Base-by-base conservation (phyloP, 305 asterid species). In the Fraxinus greggii region DNA sequence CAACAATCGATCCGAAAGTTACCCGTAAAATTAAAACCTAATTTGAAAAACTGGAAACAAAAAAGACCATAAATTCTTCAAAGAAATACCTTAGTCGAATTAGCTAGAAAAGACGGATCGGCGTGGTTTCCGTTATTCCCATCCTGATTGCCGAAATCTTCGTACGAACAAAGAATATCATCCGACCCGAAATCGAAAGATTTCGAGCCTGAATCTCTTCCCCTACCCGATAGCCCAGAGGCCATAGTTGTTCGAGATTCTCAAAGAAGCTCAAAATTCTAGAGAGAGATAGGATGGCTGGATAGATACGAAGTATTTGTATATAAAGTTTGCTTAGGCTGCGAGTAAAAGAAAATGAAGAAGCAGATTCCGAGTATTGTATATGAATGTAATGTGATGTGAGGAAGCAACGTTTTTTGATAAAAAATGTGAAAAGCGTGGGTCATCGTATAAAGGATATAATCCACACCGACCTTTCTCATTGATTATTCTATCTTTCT, bases 101-200 rank as follows among this genome's bases (percentile, higher is more conserved):
- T 86, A 78, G 80, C 79, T 24, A 88, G 85, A 77, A 75, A 61
- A 4, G 91, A 83, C 61, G 93, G 90, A 85, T 91, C 97, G 83
- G 96, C 78, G 83, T 90, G 97, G 81, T 61, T 75, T 31, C 91
- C 98, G 84, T 90, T 92, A 81, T 86, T 82, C 31, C 84, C 92
- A 74, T 92, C 99, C 83, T 86, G 97, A 82, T 89, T 88, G 48
- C 85, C 93, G 86, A 82, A 92, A 85, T 94, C 97, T 83, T 93
- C 95, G 80, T 93, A 92, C 2, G 98, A 92, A 80, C 95, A 91
- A 77, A 94, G 92, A 33, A 95, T 88, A 88, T 95, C 97, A 86
- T 95, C 97, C 15, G 98, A 86, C 24, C 83, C 99, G 83, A 95
- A 95, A 88, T 90, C 97, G 90, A 91, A 95, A 33, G 91, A 90